Evolutionary conservation across 225 moss, liverwort and hornwort genomes (phyloP), one percentile per base, ranked within the genome.

Genomic region (Sphagnum tenellum): DNA sequence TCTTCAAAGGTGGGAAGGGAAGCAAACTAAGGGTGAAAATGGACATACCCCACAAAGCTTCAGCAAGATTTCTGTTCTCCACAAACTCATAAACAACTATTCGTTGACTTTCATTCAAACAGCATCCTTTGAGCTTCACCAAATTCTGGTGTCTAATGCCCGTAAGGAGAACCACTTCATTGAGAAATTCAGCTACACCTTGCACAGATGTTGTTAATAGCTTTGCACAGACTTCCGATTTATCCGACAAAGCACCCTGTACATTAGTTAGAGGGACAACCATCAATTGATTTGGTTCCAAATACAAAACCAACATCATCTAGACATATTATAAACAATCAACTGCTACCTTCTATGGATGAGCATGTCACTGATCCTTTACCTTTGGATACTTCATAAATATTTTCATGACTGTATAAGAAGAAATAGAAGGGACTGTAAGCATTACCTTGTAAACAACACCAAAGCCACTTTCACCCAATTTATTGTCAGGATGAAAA

Each of bases 51-150:
- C 77, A 77, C 11, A 77, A 70, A 9, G 73, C 73, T 12, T 73
- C 73, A 2, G 69, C 77, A 3, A 77, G n/a, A 61, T 77, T 77
- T 8, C 62, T 69, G 8, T 77, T 73, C 11, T 77, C 77, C 56
- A 63, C 70, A 3, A 46, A 69, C 49, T 74, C 73, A 47, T 74
- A 74, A 7, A 74, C 65, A 5, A 49, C 55, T 62, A 76, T 71
- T 3, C 76, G 76, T 47, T 77, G 48, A 12, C 66, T 70, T 7
- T 77, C 62, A 48, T 69, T 14, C n/a, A 77, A 63, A 13, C 66
- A 77, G 46, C 77, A 77, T 45, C 77, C 77, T 63, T 70, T 77
- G 4, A 78, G 66, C 44, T 73, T 71, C 64, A 76, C 62, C 10
- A 76, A 48, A 57, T 76, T 61, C 47, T 67, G 55, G 52, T 76